Base-by-base conservation (phyloP, 2,329 filamentous ascomycete species). In the Aspergillus fischeri region DNA sequence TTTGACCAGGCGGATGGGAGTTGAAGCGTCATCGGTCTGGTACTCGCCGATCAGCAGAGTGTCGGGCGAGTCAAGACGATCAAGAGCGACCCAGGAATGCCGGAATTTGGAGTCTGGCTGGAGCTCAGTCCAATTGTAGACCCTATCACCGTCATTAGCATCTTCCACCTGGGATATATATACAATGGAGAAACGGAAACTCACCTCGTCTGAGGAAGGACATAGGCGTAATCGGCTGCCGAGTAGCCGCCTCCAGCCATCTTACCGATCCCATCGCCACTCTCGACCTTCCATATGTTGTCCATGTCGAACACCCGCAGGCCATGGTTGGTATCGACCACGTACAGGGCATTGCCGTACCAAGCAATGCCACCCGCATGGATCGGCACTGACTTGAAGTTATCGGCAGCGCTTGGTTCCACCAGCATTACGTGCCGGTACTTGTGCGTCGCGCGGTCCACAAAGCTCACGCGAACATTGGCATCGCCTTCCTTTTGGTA, bases 361-460 rank as follows among this genome's bases (percentile, higher is more conserved):
- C 72, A 75, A 53, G 67, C 60, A 17, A 75, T 69, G 1, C 72
- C 73, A 1, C 73, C 73, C 1, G 72, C 72, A 59, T 76, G 73
- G 17, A 74, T 57, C 1, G 60, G 59, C 6, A 75, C 68, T 14
- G 62, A 60, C 14, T 63, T 60, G 57, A 75, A 76, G 57, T 72
- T 58, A 38, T 73, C 71, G 11, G 63, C 61, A 1, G 63, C 67
- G 49, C 63, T 65, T 0, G 73, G 73, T 32, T 73, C 68, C 7
- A 76, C 73, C 1, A 76, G 67, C 38, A 73, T 60, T 10, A 66
- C 70, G 58, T 74, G 70, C 24, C 71, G 68, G 52, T 73, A 75
- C 55, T 62, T 67, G 42, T 66, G 47, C 20, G 63, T 67, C 2
- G 57, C 51, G 42, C 62, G 65, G 61, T 75, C 64, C 4, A 74